Conservation (phyloP, 2,329 filamentous ascomycete species). For the Monilinia aucupariae region DNA sequence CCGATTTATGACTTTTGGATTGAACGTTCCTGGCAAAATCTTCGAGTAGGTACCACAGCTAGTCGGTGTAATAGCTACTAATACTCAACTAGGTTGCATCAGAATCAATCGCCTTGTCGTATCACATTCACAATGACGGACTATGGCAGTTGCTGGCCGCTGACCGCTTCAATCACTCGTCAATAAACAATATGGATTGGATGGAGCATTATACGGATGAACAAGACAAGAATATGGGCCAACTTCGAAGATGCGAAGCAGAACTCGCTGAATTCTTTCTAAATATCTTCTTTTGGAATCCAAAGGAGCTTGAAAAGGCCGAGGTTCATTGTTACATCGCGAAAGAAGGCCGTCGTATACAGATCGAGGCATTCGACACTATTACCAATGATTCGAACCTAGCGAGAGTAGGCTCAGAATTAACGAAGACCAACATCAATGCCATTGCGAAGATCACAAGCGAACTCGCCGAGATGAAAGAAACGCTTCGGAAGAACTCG, state of each 20-base stretch:
- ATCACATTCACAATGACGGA: background rate
- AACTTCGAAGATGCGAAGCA: background rate
- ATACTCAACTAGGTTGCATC: background rate
- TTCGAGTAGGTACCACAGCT: background rate
- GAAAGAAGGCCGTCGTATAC: background rate
- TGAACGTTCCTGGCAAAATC: background rate
- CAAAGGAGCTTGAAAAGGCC: background rate
- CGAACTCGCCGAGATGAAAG: background rate
- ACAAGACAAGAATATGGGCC: background rate
- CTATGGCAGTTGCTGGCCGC: background rate
- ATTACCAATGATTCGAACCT: background rate
- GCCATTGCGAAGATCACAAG: background rate
- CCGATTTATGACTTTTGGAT: background rate
- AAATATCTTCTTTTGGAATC: background rate
- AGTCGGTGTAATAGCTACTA: background rate
- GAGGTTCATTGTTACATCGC: background rate
- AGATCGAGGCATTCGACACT: background rate
- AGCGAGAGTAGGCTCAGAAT: background rate
- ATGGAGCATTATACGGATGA: background rate
- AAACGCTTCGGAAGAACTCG: background rate
- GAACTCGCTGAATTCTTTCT: background rate
- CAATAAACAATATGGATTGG: background rate
- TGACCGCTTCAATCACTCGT: background rate
- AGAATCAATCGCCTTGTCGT: background rate
- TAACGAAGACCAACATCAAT: background rate